phyloP scores from a whole-genome alignment of 1,284 basidiomycete species.

The Papiliotrema nemorosa region DNA sequence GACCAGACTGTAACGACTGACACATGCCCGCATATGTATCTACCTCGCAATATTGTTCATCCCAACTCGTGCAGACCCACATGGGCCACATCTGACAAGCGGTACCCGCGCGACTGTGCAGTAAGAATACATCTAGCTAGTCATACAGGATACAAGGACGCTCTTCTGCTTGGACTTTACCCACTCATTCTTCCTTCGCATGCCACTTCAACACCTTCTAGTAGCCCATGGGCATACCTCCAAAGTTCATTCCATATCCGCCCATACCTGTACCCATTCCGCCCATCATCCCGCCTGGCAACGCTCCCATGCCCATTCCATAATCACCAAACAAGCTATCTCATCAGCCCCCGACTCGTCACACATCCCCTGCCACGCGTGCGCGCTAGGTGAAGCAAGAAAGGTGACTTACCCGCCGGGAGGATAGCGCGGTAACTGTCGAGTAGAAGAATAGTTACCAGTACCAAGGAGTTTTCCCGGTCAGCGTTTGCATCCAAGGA shows the following conservation, averaged over 20 bases:
- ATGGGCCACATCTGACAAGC: no score
- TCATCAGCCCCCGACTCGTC: neutral
- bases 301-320: conserved; percentile 32
- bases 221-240: no score
- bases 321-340: conserved; percentile 40
- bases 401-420: conserved; percentile 38
- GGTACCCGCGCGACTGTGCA: no score
- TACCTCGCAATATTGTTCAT: no score
- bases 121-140: no score
- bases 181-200: no score
- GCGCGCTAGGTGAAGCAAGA: neutral
- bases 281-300: conserved; percentile 8
- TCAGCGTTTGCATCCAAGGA: conserved; percentile 33
- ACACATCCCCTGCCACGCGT: neutral
- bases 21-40: no score
- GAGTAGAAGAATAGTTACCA: no score
- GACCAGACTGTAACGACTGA: no score
- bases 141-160: no score
- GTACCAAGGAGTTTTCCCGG: conserved; percentile 36
- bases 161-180: no score
- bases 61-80: no score
- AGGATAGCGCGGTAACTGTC: conserved; percentile 42
- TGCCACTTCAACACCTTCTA: conserved; percentile 1
- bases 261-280: conserved; percentile 19
- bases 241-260: conserved; percentile 35